These are phyloP conservation scores for Olyra latifolia DNA, from an alignment of 176 grass and related monocot species.

Conservation along the genomic window DNA sequence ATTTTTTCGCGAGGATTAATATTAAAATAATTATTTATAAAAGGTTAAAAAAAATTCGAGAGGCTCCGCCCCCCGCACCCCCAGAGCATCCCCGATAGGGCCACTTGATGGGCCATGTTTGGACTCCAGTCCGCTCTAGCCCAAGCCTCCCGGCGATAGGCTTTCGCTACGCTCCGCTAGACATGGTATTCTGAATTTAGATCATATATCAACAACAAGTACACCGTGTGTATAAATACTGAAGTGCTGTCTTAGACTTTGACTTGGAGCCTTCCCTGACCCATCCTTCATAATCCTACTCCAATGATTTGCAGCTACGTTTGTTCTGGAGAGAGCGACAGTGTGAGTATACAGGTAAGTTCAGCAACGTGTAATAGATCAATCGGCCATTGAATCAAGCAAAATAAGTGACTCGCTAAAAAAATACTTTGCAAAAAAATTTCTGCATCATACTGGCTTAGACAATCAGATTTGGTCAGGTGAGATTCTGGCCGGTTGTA, in stretches of 20 bases:
- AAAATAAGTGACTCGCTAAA: too few relatives aligned
- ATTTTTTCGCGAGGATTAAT: too few relatives aligned
- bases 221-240: neutral
- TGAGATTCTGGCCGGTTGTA: neutral
- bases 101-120: too few relatives aligned
- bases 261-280: neutral
- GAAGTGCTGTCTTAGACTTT: neutral
- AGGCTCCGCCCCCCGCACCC: too few relatives aligned
- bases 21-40: too few relatives aligned
- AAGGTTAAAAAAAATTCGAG: too few relatives aligned
- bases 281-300: neutral
- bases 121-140: too few relatives aligned
- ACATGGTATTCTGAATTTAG: too few relatives aligned
- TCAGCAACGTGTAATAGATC: neutral
- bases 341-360: neutral
- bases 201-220: neutral
- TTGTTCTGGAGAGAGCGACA: neutral
- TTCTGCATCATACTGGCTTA: neutral
- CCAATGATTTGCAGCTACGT: neutral
- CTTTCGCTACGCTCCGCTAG: too few relatives aligned
- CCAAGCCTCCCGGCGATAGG: too few relatives aligned
- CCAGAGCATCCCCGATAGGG: too few relatives aligned
- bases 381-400: too few relatives aligned
- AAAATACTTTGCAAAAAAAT: neutral
- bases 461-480: neutral